A percentile compares a stretch with the other conserved stretches of the same genome.
These are phyloP conservation scores for Cyanodermella asteris DNA, from an alignment of 2,329 filamentous ascomycete species.

Conservation along the genomic window DNA sequence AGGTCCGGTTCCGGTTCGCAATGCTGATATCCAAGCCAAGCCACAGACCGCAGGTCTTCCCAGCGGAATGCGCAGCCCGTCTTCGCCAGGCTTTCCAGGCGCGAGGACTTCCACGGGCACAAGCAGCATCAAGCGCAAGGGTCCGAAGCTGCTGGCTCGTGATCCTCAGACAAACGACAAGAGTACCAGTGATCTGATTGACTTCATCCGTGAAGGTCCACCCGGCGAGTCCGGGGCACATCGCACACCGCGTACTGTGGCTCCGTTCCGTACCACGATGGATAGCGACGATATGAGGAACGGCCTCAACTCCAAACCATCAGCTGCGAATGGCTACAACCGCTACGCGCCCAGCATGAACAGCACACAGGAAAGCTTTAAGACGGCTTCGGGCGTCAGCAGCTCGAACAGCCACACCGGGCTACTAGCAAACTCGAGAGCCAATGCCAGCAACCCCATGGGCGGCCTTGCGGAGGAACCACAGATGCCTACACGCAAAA, in stretches of 20 bases:
- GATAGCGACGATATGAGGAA: slow-evolving; percentile 51
- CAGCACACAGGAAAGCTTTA: slow-evolving; percentile 31
- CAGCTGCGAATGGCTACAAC: no score
- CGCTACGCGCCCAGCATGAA: no score
- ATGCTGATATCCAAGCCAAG: slow-evolving; percentile 3
- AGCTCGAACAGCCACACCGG: slow-evolving; percentile 46
- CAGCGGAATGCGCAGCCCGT: slow-evolving; percentile 4
- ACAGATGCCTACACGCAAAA: slow-evolving; percentile 47
- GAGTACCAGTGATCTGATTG: slow-evolving; percentile 62
- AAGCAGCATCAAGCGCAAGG: slow-evolving; percentile 1
- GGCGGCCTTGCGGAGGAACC: slow-evolving; percentile 11
- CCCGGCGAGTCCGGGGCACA: slow-evolving; percentile 35
- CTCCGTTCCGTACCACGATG: slow-evolving; percentile 66
- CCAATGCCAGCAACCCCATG: neutral
- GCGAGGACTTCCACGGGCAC: neutral
- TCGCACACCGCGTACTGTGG: slow-evolving; percentile 61
- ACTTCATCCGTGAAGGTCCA: slow-evolving; percentile 82
- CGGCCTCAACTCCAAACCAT: slow-evolving; percentile 15
- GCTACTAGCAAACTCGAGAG: slow-evolving; percentile 25
- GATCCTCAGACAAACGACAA: slow-evolving; percentile 36
- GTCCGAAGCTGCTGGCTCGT: slow-evolving; percentile 43
- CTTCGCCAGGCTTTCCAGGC: neutral
- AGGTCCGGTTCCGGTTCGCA: neutral
- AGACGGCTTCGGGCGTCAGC: slow-evolving; percentile 22
- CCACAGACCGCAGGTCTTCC: slow-evolving; percentile 2